Conservation (phyloP, 2,329 filamentous ascomycete species). For the Hortaea sp. region DNA sequence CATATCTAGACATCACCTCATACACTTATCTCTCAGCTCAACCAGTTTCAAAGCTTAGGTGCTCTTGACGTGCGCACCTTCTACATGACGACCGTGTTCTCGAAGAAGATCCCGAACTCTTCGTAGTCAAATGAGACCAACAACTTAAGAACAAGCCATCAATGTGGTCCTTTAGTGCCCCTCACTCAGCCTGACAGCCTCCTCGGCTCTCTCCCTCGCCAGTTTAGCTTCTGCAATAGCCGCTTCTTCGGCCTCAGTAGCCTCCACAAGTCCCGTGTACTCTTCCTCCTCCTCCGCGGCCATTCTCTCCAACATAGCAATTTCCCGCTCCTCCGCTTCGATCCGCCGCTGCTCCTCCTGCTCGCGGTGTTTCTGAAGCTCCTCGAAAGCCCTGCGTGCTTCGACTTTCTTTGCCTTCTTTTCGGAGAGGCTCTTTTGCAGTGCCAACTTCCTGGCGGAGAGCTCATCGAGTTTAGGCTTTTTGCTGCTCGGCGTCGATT, state of each 20-base stretch:
- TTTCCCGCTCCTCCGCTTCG: slow-evolving; percentile 2
- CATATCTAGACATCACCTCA: too few species aligned
- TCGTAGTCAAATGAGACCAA: too few species aligned
- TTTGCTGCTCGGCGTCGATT: slow-evolving; percentile 2
- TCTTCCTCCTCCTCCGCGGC: slow-evolving; percentile 1
- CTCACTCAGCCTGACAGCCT: background rate
- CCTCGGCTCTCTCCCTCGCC: slow-evolving; percentile 11
- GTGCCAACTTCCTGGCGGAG: slow-evolving; percentile 1
- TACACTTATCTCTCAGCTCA: too few species aligned
- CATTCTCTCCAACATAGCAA: slow-evolving; percentile 1
- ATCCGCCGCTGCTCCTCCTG: slow-evolving; percentile 2
- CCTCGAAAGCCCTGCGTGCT: slow-evolving; percentile 3
- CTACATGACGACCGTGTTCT: too few species aligned
- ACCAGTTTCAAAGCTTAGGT: too few species aligned
- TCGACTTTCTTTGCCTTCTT: slow-evolving; percentile 6
- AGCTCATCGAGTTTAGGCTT: background rate
- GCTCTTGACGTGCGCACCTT: too few species aligned
- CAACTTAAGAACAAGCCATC: too few species aligned
- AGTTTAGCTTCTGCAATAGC: background rate
- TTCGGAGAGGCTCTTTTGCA: slow-evolving; percentile 2
- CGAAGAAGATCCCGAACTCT: too few species aligned
- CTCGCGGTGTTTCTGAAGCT: slow-evolving; percentile 5
- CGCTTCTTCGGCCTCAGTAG: background rate
- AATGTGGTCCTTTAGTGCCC: background rate
- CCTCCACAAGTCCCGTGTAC: background rate